These are phyloP conservation scores for Coemansia umbellata DNA, from an alignment of 192 early-diverging fungal species.

Conservation along the genomic window DNA sequence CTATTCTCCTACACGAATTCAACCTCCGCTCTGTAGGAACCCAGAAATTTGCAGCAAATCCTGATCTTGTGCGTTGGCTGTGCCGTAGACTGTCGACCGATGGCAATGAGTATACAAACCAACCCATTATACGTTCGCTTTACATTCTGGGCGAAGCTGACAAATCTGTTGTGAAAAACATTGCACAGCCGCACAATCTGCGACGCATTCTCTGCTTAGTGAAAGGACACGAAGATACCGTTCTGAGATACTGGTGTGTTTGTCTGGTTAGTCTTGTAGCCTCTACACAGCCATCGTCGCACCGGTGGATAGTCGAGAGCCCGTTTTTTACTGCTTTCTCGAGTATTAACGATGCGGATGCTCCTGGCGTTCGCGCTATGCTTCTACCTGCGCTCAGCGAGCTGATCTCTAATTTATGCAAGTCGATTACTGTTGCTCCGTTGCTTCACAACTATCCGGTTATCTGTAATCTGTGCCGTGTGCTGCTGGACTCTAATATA, in stretches of 20 bases:
- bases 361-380: conserved; percentile 4
- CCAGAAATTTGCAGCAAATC: conserved; percentile 20
- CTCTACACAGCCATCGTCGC: conserved; percentile 16
- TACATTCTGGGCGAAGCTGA: conserved; percentile 28
- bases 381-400: conserved; percentile 35
- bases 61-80: conserved; percentile 32
- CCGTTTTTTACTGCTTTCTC: conserved; percentile 20
- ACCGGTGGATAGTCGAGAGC: conserved; percentile 37
- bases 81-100: conserved; percentile 35
- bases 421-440: conserved; percentile 22
- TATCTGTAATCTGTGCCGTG: conserved; percentile 10
- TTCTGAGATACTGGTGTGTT: conserved; percentile 36
- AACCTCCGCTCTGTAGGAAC: conserved; percentile 37
- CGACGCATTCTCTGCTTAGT: conserved; percentile 31
- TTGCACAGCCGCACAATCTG: conserved; percentile 28
- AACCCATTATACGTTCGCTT: conserved; percentile 46
- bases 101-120: conserved; percentile 44
- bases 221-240: conserved; percentile 19
- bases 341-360: conserved; percentile 4
- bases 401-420: conserved; percentile 34
- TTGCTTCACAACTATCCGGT: conserved; percentile 9
- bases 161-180: conserved; percentile 6
- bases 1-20: conserved; percentile 49
- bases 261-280: conserved; percentile 26
- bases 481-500: conserved; percentile 17